These are phyloP conservation scores for Blastosporella zonata DNA, from an alignment of 1,284 basidiomycete genomes.

Conservation along the genomic window DNA sequence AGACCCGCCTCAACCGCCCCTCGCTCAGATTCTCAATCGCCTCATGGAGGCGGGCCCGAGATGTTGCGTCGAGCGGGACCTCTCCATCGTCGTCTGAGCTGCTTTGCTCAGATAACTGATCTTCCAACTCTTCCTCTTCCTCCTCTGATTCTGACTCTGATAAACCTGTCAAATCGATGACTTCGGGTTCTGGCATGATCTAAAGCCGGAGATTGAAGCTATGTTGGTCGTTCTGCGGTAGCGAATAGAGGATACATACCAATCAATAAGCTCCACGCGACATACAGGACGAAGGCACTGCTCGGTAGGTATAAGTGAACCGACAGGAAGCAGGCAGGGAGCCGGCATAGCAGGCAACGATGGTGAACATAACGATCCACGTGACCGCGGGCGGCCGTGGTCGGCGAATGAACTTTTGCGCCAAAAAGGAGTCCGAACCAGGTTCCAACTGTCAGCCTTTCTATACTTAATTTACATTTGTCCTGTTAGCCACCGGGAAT, in stretches of 20 bases:
- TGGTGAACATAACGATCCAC: background rate
- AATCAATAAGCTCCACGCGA: slow-evolving; percentile 5
- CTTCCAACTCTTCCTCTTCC: slow-evolving; percentile 16
- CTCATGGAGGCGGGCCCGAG: slow-evolving; percentile 37
- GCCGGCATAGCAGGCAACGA: background rate
- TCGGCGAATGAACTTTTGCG: too few relatives aligned
- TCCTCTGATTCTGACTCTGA: slow-evolving; percentile 20
- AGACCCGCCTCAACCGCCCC: slow-evolving; percentile 37
- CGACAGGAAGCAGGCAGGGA: background rate
- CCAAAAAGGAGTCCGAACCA: too few relatives aligned
- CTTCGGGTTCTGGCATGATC: slow-evolving; percentile 14
- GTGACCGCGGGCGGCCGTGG: slow-evolving; percentile 4
- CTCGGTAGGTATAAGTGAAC: background rate
- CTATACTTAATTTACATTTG: background rate
- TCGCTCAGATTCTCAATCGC: slow-evolving; percentile 41
- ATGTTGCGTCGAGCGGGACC: slow-evolving; percentile 35
- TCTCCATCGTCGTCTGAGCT: slow-evolving; percentile 22
- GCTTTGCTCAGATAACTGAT: slow-evolving; percentile 21
- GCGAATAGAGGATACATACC: slow-evolving; percentile 7
- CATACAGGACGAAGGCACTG: slow-evolving; percentile 9
- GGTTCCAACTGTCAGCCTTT: background rate
- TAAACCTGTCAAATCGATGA: slow-evolving; percentile 16
- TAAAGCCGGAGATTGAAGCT: slow-evolving; percentile 7
- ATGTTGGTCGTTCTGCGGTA: slow-evolving; percentile 1
- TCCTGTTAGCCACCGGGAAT: background rate